Conservation (phyloP, 73 alveolate genomes). For the Paramecium bursaria region DNA sequence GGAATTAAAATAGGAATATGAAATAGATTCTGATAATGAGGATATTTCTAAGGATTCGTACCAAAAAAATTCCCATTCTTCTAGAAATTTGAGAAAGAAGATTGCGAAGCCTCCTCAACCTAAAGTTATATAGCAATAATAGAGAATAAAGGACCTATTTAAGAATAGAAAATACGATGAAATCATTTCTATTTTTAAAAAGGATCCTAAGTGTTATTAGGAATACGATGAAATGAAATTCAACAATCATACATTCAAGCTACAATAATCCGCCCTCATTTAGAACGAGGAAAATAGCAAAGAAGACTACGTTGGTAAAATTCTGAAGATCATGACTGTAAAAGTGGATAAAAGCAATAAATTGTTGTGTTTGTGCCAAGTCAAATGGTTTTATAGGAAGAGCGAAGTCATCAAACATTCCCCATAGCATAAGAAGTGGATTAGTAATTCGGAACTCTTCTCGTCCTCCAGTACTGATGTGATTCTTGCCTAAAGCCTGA, state of each 20-base stretch:
- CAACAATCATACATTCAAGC: conserved; percentile 18
- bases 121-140: no score
- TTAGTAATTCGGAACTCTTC: neutral
- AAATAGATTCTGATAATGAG: no score
- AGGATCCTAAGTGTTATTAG: neutral
- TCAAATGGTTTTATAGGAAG: conserved; percentile 34
- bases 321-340: conserved; percentile 4
- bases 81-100: conserved; percentile 11
- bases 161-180: neutral
- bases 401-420: conserved; percentile 16
- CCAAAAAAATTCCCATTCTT: neutral
- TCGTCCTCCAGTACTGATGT: neutral
- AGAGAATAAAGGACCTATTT: conserved; percentile 8
- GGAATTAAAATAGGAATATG: no score
- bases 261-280: conserved; percentile 24
- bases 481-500: conserved; percentile 15
- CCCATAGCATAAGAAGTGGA: conserved; percentile 1
- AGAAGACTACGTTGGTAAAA: conserved; percentile 54
- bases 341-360: conserved; percentile 5
- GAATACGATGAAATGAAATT: conserved; percentile 55
- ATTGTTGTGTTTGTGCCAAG: conserved; percentile 40
- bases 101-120: neutral
- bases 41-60: neutral
- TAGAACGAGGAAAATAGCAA: neutral
- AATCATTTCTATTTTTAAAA: conserved; percentile 4